Conservation (phyloP, 352 stramenopile genomes). For the Nothophytophthora sp. region DNA sequence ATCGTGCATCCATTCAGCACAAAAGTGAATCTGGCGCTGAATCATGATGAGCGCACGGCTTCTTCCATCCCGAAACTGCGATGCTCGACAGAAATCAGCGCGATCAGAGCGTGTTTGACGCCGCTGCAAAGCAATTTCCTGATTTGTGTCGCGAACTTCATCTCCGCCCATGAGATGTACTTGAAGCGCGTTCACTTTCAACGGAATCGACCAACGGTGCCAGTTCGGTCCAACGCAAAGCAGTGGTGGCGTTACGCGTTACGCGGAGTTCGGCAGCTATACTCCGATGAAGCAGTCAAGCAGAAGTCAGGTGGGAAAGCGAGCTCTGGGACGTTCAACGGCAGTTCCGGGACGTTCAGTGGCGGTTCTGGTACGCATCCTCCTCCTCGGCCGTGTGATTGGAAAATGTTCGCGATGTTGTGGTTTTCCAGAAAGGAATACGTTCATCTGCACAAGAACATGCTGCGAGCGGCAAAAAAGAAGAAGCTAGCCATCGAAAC, state of each 20-base stretch:
- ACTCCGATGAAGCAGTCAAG: conserved; percentile 11
- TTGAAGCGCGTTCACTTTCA: conserved; percentile 82
- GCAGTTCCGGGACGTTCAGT: not conserved
- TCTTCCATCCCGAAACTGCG: conserved; percentile 73
- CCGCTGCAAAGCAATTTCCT: conserved; percentile 79
- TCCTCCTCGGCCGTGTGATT: conserved; percentile 33
- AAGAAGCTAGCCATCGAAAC: conserved; percentile 59
- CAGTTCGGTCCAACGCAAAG: conserved; percentile 46
- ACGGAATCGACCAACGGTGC: conserved; percentile 53
- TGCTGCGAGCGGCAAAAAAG: conserved; percentile 58
- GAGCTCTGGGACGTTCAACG: no score
- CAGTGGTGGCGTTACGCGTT: conserved; percentile 84
- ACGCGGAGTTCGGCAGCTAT: conserved; percentile 65
- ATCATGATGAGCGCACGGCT: conserved; percentile 69
- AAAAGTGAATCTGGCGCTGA: conserved; percentile 75
- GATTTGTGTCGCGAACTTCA: conserved; percentile 72
- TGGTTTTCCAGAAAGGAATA: conserved; percentile 74
- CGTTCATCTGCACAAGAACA: conserved; percentile 73
- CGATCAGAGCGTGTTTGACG: conserved; percentile 65
- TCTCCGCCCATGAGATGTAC: conserved; percentile 83
- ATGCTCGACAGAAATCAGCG: conserved; percentile 68
- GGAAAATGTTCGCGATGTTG: conserved; percentile 61
- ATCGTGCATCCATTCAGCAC: conserved; percentile 78
- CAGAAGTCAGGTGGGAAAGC: conserved; percentile 7
- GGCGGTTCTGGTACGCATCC: conserved; percentile 10